Percentiles rank a stretch among this genome's conserved stretches.
These are phyloP conservation scores for Phytophthora macrochlamydospora DNA, from an alignment of 352 stramenopile species.

Conservation along the genomic window DNA sequence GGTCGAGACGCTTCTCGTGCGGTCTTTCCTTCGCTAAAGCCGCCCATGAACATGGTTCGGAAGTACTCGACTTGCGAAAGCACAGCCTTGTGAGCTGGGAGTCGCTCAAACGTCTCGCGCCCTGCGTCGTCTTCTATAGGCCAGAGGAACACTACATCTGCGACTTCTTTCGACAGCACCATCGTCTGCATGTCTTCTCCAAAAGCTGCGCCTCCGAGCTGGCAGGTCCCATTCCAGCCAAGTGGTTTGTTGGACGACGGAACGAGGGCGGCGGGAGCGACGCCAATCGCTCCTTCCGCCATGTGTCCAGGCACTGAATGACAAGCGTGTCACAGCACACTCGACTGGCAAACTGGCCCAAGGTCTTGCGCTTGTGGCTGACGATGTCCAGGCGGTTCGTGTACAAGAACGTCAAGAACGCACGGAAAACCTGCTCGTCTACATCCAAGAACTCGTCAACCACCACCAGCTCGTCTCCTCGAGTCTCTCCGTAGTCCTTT, in stretches of 20 bases:
- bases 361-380: constrained; percentile 61
- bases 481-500: background rate
- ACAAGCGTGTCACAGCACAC: constrained; percentile 61
- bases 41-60: constrained; percentile 80
- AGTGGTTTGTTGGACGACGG: constrained; percentile 10
- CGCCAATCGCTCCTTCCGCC: constrained; percentile 44
- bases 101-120: constrained; percentile 27
- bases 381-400: constrained; percentile 67
- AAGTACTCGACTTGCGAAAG: constrained; percentile 84
- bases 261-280: constrained; percentile 25
- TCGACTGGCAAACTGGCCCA: constrained; percentile 57
- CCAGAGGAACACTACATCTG: constrained; percentile 85
- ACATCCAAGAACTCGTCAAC: constrained; percentile 66
- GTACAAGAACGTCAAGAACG: constrained; percentile 77
- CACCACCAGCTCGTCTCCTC: constrained; percentile 21
- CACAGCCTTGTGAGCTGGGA: constrained; percentile 75
- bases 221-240: constrained; percentile 19
- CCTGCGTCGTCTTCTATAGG: constrained; percentile 39
- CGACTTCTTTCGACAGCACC: constrained; percentile 45
- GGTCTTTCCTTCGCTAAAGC: constrained; percentile 70
- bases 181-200: constrained; percentile 59
- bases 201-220: constrained; percentile 46
- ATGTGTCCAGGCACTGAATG: constrained; percentile 56
- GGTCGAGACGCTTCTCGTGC: constrained; percentile 6
- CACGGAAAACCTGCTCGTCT: constrained; percentile 60